Evolutionary conservation across 495 filamentous ascomycete species (phyloP).

Genomic region (Penicillium silybi): DNA sequence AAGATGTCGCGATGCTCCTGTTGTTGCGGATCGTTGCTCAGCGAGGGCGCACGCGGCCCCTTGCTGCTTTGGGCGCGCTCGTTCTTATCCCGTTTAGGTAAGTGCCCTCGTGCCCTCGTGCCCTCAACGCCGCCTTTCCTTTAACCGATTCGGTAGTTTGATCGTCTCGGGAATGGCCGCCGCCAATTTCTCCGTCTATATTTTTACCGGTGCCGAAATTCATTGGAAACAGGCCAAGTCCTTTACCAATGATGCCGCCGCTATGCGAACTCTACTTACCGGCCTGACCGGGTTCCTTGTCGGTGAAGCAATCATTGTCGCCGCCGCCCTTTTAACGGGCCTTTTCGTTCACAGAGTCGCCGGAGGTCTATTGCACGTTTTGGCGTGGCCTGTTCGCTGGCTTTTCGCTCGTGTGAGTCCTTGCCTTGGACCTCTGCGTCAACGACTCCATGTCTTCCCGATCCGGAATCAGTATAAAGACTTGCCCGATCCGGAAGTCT

Average conservation of each 20-base stretch:
- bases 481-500: slow-evolving; percentile 27
- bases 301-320: slow-evolving; percentile 26
- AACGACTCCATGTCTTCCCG: slow-evolving; percentile 1
- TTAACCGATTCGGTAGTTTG: slow-evolving; percentile 18
- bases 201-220: slow-evolving; percentile 38
- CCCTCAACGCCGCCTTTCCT: neutral
- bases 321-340: slow-evolving; percentile 24
- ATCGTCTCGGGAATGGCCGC: slow-evolving; percentile 35
- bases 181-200: slow-evolving; percentile 36
- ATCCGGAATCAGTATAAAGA: slow-evolving; percentile 6
- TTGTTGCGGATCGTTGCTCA: slow-evolving; percentile 28
- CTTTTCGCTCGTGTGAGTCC: slow-evolving; percentile 13
- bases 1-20: slow-evolving; percentile 36
- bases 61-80: slow-evolving; percentile 16
- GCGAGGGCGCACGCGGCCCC: slow-evolving; percentile 14
- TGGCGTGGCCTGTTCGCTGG: slow-evolving; percentile 29
- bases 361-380: slow-evolving; percentile 29
- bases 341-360: slow-evolving; percentile 20
- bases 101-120: slow-evolving; percentile 8
- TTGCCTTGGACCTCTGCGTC: slow-evolving; percentile 3
- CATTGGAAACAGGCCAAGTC: slow-evolving; percentile 39
- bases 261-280: slow-evolving; percentile 33
- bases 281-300: slow-evolving; percentile 37
- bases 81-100: slow-evolving; percentile 36
- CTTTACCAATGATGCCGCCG: slow-evolving; percentile 35